Base-by-base conservation (phyloP, 768 basidiomycete species). In the Pulveroboletus ravenelii region DNA sequence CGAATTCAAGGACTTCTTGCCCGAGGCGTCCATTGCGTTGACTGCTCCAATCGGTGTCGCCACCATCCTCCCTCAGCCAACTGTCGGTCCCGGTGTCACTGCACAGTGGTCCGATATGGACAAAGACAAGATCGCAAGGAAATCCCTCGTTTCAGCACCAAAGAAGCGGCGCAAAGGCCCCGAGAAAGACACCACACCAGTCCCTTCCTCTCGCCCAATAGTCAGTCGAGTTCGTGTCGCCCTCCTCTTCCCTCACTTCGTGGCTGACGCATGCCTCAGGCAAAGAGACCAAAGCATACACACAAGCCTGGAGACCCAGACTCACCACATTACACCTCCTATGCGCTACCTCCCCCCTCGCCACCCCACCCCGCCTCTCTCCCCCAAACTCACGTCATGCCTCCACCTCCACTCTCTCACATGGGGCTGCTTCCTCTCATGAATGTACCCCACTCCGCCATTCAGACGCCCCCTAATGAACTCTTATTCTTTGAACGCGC, bases 401-500 rank as follows among this genome's bases (percentile, higher is more conserved):
- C 59, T n/a, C 65, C 60, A 2, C 61, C 61, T 1, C 42, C 60
- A 13, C 57, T 65, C n/a, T 45, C 62, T 13, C 67, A 67, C 50
- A 55, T 61, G 53, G 52, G 56, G 47, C 36, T 68, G 23, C 64
- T 53, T 41, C 45, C 59, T 8, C 47, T 60, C 44, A 52, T 59
- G n/a, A 53, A 47, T 62, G 36, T 65, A 51, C 50, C 63, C 25
- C 67, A 69, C 56, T 46, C 63, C 43, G 48, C 62, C 37, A 67
- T 70, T 1, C 70, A 70, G 48, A 62, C 70, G 20, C 62, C 80
- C 1, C 77, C 80, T 10, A 88, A 91, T 53, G 93, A 96, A 62
- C 78, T 93, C 30, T 73, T 87, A 12, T 98, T 98, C 77, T 98
- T 98, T 63, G 96, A 98, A 63, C 83, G 89, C 37, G 89, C 93